phyloP scores from a whole-genome alignment of 768 basidiomycete species.

The Podaxis rugospora region DNA sequence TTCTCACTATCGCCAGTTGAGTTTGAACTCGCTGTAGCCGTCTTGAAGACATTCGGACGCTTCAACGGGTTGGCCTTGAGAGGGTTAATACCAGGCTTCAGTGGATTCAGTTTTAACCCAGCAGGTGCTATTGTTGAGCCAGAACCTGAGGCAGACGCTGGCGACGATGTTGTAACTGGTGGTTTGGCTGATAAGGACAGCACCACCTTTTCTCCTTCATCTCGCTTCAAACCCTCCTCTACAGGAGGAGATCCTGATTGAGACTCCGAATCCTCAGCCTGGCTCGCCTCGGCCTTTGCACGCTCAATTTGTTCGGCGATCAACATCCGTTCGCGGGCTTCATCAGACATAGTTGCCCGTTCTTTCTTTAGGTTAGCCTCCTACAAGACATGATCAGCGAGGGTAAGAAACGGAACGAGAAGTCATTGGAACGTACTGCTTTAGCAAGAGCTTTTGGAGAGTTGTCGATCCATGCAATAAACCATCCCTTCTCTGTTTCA shows the following conservation, averaged over 20 bases:
- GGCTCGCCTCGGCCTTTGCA: conserved; percentile 50
- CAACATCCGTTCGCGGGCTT: conserved; percentile 86
- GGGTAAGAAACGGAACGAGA: background rate
- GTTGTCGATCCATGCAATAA: conserved; percentile 95
- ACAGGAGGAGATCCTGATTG: conserved; percentile 27
- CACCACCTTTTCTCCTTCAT: conserved; percentile 75
- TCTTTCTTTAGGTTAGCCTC: conserved; percentile 91
- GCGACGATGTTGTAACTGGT: conserved; percentile 21
- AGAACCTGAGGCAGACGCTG: conserved; percentile 24
- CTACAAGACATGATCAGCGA: conserved; percentile 27
- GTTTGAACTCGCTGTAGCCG: conserved; percentile 27
- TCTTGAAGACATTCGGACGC: conserved; percentile 72
- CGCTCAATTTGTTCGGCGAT: conserved; percentile 94
- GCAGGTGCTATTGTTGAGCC: conserved; percentile 30
- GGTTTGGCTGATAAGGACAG: conserved; percentile 66
- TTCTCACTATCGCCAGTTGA: conserved; percentile 31
- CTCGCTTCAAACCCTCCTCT: conserved; percentile 65
- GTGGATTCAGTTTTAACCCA: conserved; percentile 58
- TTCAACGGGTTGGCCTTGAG: conserved; percentile 69
- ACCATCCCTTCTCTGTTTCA: conserved; percentile 99
- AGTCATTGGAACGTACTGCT: conserved; percentile 46
- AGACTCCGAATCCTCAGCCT: conserved; percentile 19
- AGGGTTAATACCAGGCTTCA: conserved; percentile 57
- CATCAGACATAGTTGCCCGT: conserved; percentile 85
- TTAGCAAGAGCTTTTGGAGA: conserved; percentile 92